phyloP scores from a whole-genome alignment of 2,329 filamentous ascomycete species.

The Dactylellina cionopaga region DNA sequence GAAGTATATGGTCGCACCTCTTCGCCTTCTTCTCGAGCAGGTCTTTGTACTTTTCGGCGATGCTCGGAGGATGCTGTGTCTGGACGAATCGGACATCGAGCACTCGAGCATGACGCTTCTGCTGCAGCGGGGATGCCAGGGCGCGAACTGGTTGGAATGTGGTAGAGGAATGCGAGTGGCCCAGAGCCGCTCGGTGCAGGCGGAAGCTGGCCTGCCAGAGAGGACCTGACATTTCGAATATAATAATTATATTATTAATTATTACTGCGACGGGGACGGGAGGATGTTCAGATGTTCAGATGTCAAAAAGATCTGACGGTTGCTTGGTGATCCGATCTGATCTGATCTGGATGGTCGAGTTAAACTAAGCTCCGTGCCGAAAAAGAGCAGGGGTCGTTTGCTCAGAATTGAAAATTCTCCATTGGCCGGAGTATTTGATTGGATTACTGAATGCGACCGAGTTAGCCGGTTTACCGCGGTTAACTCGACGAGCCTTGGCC shows the following conservation, averaged over 20 bases:
- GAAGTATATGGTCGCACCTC: conserved; percentile 63
- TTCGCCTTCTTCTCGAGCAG: conserved; percentile 86
- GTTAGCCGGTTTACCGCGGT: conserved; percentile 52
- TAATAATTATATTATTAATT: no score
- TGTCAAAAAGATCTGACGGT: no score
- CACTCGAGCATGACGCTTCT: conserved; percentile 89
- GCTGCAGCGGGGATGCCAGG: conserved; percentile 59
- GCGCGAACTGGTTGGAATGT: conserved; percentile 18
- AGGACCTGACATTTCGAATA: conserved; percentile 19
- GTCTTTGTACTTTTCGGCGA: conserved; percentile 85
- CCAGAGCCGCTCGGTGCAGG: conserved; percentile 35
- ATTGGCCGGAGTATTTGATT: conserved; percentile 17
- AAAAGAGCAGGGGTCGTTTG: no score
- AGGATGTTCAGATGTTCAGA: no score
- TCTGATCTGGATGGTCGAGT: background rate
- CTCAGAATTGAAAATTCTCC: background rate
- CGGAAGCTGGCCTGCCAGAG: conserved; percentile 27
- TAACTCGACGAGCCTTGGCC: background rate
- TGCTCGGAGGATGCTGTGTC: conserved; percentile 75
- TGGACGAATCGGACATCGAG: conserved; percentile 91
- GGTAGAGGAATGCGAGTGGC: conserved; percentile 26
- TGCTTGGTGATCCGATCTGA: background rate
- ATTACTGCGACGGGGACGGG: background rate
- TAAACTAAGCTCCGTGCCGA: conserved; percentile 17
- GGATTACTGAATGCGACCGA: background rate